Evolutionary conservation across 805 yeast species (phyloP).

Genomic region (Candida sonorensis): DNA sequence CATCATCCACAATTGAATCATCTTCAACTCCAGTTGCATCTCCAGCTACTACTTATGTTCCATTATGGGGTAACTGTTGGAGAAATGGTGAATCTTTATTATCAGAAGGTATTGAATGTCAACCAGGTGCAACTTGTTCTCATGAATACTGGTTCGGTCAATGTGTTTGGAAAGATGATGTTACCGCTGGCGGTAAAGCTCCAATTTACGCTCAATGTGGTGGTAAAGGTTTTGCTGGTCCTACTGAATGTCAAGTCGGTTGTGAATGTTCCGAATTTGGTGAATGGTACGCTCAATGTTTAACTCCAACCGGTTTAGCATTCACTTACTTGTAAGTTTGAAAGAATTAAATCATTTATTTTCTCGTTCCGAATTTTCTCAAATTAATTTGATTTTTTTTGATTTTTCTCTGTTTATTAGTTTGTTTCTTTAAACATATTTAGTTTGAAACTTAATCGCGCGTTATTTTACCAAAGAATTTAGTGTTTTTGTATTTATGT

Average conservation of each 20-base stretch:
- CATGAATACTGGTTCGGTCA: conserved; percentile 6
- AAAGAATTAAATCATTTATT: no score
- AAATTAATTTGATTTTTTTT: no score
- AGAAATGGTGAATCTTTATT: conserved; percentile 3
- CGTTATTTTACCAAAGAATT: no score
- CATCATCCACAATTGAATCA: no score
- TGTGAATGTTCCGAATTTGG: conserved; percentile 3
- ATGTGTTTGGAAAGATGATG: conserved; percentile 4
- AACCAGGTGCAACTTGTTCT: conserved; percentile 6
- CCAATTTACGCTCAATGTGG: conserved; percentile 7
- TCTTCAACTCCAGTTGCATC: background rate
- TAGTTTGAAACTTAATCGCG: no score
- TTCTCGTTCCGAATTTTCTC: conserved; percentile 1
- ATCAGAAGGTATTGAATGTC: conserved; percentile 3
- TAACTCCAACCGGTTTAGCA: conserved; percentile 3
- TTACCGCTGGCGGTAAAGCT: background rate
- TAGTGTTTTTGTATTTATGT: no score
- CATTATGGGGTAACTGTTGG: conserved; percentile 6
- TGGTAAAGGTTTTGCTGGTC: conserved; percentile 5
- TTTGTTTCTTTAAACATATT: no score
- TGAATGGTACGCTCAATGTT: conserved; percentile 7
- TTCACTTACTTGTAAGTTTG: conserved; percentile 3
- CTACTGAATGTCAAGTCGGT: conserved; percentile 4
- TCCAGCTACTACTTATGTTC: conserved; percentile 1
- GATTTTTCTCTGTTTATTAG: no score